Conservation (phyloP, 1,284 basidiomycete genomes). For the Ustilago lituana region DNA sequence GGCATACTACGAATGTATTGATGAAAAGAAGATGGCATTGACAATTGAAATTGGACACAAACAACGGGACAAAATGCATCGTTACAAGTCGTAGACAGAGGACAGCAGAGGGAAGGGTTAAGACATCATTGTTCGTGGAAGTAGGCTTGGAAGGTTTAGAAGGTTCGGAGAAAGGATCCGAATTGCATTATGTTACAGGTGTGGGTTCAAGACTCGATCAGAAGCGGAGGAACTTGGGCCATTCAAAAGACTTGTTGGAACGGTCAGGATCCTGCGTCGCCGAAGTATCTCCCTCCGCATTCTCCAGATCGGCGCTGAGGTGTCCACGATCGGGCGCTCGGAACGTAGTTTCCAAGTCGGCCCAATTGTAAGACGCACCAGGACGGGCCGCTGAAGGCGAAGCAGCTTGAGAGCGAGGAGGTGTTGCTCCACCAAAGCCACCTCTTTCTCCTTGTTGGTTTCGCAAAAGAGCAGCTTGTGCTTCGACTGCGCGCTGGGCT, state of each 20-base stretch:
- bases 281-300: conserved; percentile 4
- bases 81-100: background rate
- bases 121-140: background rate
- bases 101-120: background rate
- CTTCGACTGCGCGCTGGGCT: conserved; percentile 30
- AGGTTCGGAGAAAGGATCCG: background rate
- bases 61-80: background rate
- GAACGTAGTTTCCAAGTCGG: conserved; percentile 19
- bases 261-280: background rate
- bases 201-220: conserved; percentile 5
- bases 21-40: background rate
- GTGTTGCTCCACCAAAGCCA: conserved; percentile 13
- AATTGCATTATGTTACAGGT: background rate
- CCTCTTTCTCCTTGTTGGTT: conserved; percentile 1
- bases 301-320: conserved; percentile 3
- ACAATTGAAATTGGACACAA: background rate
- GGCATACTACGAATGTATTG: background rate
- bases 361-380: conserved; percentile 29
- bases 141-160: background rate
- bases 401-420: conserved; percentile 14
- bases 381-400: conserved; percentile 3
- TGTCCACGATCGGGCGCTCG: background rate
- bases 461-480: conserved; percentile 15
- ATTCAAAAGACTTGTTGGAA: conserved; percentile 27
- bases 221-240: conserved; percentile 45